phyloP scores from a whole-genome alignment of 2,329 filamentous ascomycete genomes.

The Colletotrichum sp. region DNA sequence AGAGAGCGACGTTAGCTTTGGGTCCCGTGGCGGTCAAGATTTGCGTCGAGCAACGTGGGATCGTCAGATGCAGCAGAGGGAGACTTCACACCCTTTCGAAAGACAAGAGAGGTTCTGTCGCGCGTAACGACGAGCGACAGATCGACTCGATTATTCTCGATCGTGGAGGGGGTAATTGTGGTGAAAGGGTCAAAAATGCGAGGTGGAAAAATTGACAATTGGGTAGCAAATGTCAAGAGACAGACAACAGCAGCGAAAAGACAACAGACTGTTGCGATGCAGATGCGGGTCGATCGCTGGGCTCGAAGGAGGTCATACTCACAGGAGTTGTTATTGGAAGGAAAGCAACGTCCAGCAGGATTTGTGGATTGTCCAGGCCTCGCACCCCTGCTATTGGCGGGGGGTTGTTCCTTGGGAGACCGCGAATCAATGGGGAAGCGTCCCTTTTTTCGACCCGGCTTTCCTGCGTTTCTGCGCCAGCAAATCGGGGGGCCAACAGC shows the following conservation, averaged over 20 bases:
- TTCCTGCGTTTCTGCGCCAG: conserved; percentile 12
- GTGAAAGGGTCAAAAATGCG: not conserved
- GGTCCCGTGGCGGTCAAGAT: not conserved
- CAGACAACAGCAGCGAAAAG: conserved; percentile 8
- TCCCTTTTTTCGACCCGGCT: conserved; percentile 5
- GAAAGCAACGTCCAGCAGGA: conserved; percentile 6
- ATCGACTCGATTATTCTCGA: not conserved
- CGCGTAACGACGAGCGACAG: conserved; percentile 3
- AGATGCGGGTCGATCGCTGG: not conserved
- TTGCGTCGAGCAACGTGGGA: not conserved
- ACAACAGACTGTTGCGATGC: conserved; percentile 3
- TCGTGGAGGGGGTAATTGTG: not conserved
- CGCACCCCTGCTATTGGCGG: conserved; percentile 17
- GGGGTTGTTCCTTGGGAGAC: conserved; percentile 25
- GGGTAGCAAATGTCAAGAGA: not conserved
- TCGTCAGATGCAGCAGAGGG: not conserved
- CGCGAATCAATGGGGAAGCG: conserved; percentile 19
- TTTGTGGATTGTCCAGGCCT: conserved; percentile 21
- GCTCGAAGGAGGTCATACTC: conserved; percentile 18
- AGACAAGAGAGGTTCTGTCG: conserved; percentile 11
- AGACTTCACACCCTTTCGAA: conserved; percentile 25
- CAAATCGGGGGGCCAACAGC: not conserved
- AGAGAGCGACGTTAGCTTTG: conserved; percentile 6
- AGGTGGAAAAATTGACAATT: not conserved
- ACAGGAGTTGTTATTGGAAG: conserved; percentile 24